phyloP scores from a whole-genome alignment of 345 rosid species.

The Murraya koenigii region DNA sequence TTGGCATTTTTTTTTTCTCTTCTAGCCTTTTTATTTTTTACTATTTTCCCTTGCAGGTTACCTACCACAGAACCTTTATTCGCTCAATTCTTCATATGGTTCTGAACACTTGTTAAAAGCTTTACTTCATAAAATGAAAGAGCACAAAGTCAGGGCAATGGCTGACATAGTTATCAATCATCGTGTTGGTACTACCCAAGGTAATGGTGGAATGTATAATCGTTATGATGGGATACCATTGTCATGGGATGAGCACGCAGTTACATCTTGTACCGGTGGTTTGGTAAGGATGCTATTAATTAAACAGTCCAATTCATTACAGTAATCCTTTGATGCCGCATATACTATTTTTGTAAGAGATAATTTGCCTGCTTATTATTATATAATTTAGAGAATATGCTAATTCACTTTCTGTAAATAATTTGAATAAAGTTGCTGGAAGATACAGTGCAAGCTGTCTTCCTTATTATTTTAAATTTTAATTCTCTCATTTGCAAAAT shows the following conservation, averaged over 20 bases:
- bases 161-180: constrained; percentile 95
- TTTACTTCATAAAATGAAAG: constrained; percentile 72
- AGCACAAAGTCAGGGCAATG: constrained; percentile 79
- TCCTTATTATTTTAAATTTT: background rate
- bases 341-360: background rate
- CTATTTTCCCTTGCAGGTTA: constrained; percentile 46
- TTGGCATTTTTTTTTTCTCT: background rate
- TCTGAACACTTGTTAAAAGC: constrained; percentile 63
- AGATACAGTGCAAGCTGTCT: background rate
- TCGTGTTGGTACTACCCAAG: constrained; percentile 80
- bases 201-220: constrained; percentile 81
- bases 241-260: constrained; percentile 83
- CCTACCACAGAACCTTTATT: constrained; percentile 85
- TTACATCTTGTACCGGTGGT: constrained; percentile 91
- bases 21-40: background rate
- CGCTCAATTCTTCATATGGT: constrained; percentile 79
- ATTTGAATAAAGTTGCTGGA: background rate
- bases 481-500: background rate
- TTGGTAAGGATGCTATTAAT: constrained; percentile 39
- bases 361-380: background rate
- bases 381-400: background rate
- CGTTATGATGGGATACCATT: constrained; percentile 86
- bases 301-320: background rate
- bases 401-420: background rate
- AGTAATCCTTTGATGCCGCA: background rate